Conservation (phyloP, 176 grass and related monocot genomes). For the Cymbopogon citratus region DNA sequence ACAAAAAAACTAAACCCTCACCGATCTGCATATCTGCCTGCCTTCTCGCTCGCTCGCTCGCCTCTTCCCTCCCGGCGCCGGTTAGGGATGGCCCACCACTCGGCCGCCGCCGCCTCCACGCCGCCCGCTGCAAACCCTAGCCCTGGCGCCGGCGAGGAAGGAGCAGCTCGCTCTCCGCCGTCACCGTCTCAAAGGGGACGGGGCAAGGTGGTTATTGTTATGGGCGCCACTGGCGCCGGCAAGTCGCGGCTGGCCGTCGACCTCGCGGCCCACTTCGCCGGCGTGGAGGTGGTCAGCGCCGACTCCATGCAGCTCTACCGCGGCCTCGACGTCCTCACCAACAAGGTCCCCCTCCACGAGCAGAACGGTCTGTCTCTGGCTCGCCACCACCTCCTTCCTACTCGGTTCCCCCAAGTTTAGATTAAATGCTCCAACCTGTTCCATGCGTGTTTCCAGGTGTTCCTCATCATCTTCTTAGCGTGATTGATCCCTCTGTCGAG, state of each 20-base stretch:
- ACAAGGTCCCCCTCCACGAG: slow-evolving; percentile 70
- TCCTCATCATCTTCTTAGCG: slow-evolving; percentile 75
- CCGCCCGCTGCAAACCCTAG: slow-evolving; percentile 8
- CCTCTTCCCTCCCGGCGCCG: not conserved
- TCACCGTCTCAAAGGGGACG: not conserved
- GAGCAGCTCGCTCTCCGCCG: not conserved
- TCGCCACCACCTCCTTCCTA: not conserved
- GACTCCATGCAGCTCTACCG: slow-evolving; percentile 96
- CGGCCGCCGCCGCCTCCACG: not conserved
- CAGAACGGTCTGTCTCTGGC: slow-evolving; percentile 53
- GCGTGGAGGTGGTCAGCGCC: slow-evolving; percentile 73
- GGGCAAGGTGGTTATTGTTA: slow-evolving; percentile 70
- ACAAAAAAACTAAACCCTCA: too few relatives aligned
- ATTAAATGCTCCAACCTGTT: not conserved
- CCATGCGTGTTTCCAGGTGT: slow-evolving; percentile 41
- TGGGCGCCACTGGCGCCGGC: slow-evolving; percentile 86
- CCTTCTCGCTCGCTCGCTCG: too few relatives aligned
- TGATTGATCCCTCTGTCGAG: slow-evolving; percentile 64
- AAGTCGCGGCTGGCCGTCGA: slow-evolving; percentile 89
- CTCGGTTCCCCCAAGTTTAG: not conserved
- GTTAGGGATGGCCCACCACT: slow-evolving; percentile 26
- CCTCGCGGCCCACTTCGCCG: slow-evolving; percentile 59
- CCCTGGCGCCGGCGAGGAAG: not conserved
- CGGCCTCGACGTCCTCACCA: slow-evolving; percentile 81
- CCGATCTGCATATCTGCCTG: not conserved